Evolutionary conservation across 106 monocot genomes (phyloP).

Genomic region (Amphibolis antarctica): DNA sequence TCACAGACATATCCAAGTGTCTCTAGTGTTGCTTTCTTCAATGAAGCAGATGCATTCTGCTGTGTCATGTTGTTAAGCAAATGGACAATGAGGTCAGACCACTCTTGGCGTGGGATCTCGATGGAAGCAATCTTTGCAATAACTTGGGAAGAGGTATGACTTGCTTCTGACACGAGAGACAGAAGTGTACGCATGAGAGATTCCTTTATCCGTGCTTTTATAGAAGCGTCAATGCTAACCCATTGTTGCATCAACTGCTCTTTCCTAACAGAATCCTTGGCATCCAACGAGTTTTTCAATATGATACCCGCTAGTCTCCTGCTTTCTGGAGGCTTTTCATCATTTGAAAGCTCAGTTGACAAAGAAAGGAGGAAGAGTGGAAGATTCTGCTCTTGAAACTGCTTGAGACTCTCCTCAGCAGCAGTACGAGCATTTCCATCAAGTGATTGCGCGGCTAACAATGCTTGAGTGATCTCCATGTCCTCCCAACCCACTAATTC

Average conservation of each 20-base stretch:
- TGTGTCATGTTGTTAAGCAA: conserved; percentile 50
- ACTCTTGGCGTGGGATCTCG: conserved; percentile 61
- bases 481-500: conserved; percentile 10
- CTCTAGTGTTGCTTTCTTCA: conserved; percentile 67
- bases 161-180: conserved; percentile 48
- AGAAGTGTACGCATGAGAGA: conserved; percentile 43
- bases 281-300: conserved; percentile 75
- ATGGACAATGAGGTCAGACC: conserved; percentile 46
- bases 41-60: conserved; percentile 18
- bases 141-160: conserved; percentile 61
- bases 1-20: conserved; percentile 79
- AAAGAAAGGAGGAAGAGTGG: conserved; percentile 58
- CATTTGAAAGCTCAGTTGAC: conserved; percentile 45
- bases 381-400: conserved; percentile 66
- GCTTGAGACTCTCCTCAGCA: conserved; percentile 55
- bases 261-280: conserved; percentile 51
- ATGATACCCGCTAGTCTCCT: conserved; percentile 70
- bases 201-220: conserved; percentile 57
- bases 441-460: conserved; percentile 58
- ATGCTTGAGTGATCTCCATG: conserved; percentile 52
- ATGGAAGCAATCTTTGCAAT: conserved; percentile 77
- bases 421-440: conserved; percentile 34
- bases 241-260: conserved; percentile 39
- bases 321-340: conserved; percentile 52
- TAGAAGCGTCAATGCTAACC: conserved; percentile 34